phyloP scores from a whole-genome alignment of 1,284 basidiomycete species.

The Rhizoctonia solani region DNA sequence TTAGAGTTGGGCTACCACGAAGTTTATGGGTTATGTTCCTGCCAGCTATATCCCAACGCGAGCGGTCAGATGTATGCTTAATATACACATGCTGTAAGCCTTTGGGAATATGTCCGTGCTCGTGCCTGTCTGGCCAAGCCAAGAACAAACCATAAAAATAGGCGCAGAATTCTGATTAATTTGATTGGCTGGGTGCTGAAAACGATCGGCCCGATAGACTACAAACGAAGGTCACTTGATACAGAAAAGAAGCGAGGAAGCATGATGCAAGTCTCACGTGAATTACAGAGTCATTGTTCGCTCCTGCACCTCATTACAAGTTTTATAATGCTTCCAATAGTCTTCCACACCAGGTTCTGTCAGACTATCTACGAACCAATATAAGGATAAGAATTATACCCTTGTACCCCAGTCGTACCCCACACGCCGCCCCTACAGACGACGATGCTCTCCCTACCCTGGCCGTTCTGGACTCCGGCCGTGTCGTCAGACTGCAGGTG shows the following conservation, averaged over 20 bases:
- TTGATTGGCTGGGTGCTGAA: too few relatives aligned
- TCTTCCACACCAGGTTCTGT: neutral
- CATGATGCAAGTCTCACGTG: slow-evolving; percentile 24
- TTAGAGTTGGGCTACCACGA: too few relatives aligned
- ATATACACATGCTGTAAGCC: too few relatives aligned
- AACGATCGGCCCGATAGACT: slow-evolving; percentile 31
- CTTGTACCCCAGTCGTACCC: neutral
- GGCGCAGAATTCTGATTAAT: neutral
- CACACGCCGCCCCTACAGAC: neutral
- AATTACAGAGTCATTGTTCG: neutral
- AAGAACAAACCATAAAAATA: neutral
- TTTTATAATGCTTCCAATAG: slow-evolving; percentile 17
- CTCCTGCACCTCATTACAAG: neutral
- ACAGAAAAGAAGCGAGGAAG: slow-evolving; percentile 14
- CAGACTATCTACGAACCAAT: neutral
- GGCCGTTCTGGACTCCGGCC: slow-evolving; percentile 15
- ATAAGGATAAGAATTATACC: neutral
- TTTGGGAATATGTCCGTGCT: too few relatives aligned
- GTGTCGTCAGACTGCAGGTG: neutral
- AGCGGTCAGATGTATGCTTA: too few relatives aligned
- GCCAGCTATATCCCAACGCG: too few relatives aligned
- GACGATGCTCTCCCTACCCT: slow-evolving; percentile 18
- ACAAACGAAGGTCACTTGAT: slow-evolving; percentile 31
- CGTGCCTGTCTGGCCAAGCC: neutral
- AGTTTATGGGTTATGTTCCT: too few relatives aligned